These are phyloP conservation scores for Ramaria rubella DNA, from an alignment of 768 basidiomycete genomes.

Conservation along the genomic window DNA sequence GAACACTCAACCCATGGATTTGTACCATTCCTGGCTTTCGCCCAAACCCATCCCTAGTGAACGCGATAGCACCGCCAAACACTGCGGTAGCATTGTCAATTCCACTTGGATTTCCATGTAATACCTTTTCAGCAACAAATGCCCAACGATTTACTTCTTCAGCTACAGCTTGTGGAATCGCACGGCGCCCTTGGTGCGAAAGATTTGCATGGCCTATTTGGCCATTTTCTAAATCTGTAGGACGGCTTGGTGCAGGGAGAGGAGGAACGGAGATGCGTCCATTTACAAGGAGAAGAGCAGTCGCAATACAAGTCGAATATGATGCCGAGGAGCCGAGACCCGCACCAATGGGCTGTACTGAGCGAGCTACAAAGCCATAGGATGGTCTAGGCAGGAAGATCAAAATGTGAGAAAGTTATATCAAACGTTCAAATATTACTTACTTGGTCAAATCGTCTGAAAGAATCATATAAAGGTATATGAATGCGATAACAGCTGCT, in stretches of 20 bases:
- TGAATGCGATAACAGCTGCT: slow-evolving; percentile 63
- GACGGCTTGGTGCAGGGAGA: slow-evolving; percentile 40
- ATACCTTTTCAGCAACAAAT: slow-evolving; percentile 89
- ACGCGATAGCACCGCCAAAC: slow-evolving; percentile 87
- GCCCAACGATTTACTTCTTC: slow-evolving; percentile 90
- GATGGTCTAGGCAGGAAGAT: slow-evolving; percentile 44
- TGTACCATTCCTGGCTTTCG: slow-evolving; percentile 77
- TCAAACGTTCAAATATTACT: slow-evolving; percentile 21
- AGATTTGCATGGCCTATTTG: slow-evolving; percentile 49
- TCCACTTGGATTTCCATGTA: slow-evolving; percentile 96
- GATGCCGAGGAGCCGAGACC: slow-evolving; percentile 97
- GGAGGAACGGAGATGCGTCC: slow-evolving; percentile 55
- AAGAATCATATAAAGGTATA: slow-evolving; percentile 90
- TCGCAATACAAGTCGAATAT: slow-evolving; percentile 82
- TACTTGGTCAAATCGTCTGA: slow-evolving; percentile 50
- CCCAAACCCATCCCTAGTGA: slow-evolving; percentile 74
- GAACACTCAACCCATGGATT: slow-evolving; percentile 69
- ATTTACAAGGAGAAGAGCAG: slow-evolving; percentile 71
- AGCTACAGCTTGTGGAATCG: slow-evolving; percentile 55
- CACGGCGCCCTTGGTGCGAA: slow-evolving; percentile 58
- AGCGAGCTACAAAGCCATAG: slow-evolving; percentile 75
- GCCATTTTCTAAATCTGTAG: slow-evolving; percentile 26
- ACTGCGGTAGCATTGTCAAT: slow-evolving; percentile 95
- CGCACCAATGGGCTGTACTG: slow-evolving; percentile 88
- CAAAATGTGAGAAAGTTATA: slow-evolving; percentile 13